Conservation (phyloP, 2,329 filamentous ascomycete species). For the Trichoderma citrinoviride region DNA sequence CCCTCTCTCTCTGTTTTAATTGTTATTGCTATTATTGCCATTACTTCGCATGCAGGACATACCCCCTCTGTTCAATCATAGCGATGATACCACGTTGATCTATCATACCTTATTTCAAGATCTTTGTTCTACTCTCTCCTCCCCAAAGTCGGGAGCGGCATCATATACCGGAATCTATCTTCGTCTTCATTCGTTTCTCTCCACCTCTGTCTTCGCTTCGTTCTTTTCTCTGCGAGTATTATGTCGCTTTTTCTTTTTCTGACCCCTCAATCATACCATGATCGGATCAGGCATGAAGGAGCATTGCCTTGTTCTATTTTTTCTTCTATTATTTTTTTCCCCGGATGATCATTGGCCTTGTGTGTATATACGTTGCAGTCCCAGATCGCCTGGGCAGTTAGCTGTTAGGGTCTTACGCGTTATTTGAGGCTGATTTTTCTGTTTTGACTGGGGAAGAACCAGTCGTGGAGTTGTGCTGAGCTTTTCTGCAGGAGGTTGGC, state of each 20-base stretch:
- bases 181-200: too few species aligned
- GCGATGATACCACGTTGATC: constrained; percentile 24
- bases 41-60: constrained; percentile 32
- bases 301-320: background rate
- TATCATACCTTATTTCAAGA: background rate
- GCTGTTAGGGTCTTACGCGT: background rate
- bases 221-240: background rate
- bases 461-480: constrained; percentile 11
- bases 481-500: background rate
- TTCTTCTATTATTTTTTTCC: background rate
- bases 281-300: background rate
- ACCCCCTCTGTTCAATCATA: constrained; percentile 33
- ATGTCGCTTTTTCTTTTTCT: background rate
- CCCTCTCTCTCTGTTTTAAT: background rate
- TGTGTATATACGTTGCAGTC: constrained; percentile 1
- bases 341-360: background rate
- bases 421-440: background rate
- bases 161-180: background rate
- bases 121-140: constrained; percentile 3
- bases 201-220: background rate
- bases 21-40: constrained; percentile 17
- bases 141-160: background rate
- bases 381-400: background rate
- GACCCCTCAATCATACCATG: background rate
- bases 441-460: background rate